Conservation (phyloP, 73 alveolate species). For the Breviolum minutum region DNA sequence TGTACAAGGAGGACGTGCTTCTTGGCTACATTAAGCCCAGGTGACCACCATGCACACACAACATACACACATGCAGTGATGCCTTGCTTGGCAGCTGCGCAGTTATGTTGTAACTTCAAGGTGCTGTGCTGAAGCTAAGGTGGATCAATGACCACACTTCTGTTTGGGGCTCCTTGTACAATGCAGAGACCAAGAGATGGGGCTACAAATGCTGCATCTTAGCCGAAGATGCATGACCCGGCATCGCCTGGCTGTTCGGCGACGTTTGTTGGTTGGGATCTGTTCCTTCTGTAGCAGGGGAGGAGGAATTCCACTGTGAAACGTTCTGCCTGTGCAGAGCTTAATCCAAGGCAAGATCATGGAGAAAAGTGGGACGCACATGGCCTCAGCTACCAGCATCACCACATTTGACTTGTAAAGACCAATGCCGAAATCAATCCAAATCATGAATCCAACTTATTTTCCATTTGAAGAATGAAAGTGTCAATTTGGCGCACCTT, state of each 20-base stretch:
- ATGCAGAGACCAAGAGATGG: constrained; percentile 69
- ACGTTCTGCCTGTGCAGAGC: neutral
- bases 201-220: constrained; percentile 88
- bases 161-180: constrained; percentile 93
- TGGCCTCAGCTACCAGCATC: neutral
- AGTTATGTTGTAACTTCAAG: neutral
- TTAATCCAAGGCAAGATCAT: constrained; percentile 28
- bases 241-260: neutral
- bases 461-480: too few species aligned
- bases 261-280: neutral
- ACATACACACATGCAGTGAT: neutral
- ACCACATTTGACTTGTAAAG: too few species aligned
- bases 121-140: neutral
- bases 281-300: neutral
- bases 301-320: neutral
- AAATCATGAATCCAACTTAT: too few species aligned
- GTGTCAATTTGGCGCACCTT: neutral
- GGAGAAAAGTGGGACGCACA: constrained; percentile 55
- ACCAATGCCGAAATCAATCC: too few species aligned
- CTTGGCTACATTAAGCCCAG: constrained; percentile 3
- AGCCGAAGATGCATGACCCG: neutral
- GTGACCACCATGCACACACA: neutral
- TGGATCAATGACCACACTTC: constrained; percentile 48
- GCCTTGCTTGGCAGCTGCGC: neutral
- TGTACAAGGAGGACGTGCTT: constrained; percentile 75